These are phyloP conservation scores for Rutstroemia sp. DNA, from an alignment of 2,329 filamentous ascomycete species.

Conservation along the genomic window DNA sequence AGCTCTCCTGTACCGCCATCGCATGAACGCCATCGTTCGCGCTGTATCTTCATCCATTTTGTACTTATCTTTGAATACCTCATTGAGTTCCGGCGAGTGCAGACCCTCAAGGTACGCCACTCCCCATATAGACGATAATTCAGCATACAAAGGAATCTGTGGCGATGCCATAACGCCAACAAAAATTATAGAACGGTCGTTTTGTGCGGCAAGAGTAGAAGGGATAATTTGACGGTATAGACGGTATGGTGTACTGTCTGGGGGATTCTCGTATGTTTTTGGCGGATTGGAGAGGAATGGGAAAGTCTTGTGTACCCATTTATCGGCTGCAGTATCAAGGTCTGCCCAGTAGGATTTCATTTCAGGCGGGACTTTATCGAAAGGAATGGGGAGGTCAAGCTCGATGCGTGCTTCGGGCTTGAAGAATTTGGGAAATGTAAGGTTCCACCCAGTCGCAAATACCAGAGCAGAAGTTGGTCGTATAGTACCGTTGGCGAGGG, in stretches of 20 bases:
- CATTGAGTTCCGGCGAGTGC: background rate
- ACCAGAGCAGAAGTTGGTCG: constrained; percentile 1
- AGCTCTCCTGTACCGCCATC: background rate
- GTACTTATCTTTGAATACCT: background rate
- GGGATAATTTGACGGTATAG: constrained; percentile 37
- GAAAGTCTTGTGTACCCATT: constrained; percentile 5
- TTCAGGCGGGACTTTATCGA: background rate
- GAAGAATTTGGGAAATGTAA: constrained; percentile 6
- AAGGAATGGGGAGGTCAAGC: constrained; percentile 1
- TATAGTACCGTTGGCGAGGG: background rate
- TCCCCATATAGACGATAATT: constrained; percentile 8
- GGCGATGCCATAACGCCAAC: constrained; percentile 18
- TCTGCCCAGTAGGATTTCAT: constrained; percentile 1
- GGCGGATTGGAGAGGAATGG: constrained; percentile 10
- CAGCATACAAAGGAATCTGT: constrained; percentile 9
- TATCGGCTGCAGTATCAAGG: background rate
- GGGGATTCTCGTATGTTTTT: background rate
- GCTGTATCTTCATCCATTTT: constrained; percentile 2
- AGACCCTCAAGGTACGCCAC: constrained; percentile 10
- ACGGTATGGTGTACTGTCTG: constrained; percentile 1
- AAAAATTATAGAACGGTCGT: constrained; percentile 30
- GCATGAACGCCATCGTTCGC: constrained; percentile 2
- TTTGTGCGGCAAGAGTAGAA: constrained; percentile 21
- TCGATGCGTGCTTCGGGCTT: constrained; percentile 1
- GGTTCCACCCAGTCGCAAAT: constrained; percentile 9